These are phyloP conservation scores for Sophora flavescens DNA, from an alignment of 306 rosid species.

Conservation along the genomic window DNA sequence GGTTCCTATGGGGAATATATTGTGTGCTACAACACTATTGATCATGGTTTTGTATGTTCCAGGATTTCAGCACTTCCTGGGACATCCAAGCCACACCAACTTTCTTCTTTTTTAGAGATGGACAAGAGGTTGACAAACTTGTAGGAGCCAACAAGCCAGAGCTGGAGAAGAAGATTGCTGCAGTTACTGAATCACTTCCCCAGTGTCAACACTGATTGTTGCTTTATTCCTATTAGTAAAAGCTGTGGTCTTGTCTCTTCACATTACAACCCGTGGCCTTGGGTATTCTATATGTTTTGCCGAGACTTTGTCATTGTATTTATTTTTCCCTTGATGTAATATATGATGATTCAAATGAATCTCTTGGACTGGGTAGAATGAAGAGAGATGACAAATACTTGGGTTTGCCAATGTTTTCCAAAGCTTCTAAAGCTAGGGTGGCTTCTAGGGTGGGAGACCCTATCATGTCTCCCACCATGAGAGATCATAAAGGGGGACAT, in stretches of 20 bases:
- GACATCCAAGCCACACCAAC: conserved; percentile 95
- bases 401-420: not conserved
- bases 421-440: not conserved
- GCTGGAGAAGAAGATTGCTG: conserved; percentile 71
- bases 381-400: not conserved
- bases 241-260: conserved; percentile 13
- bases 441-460: too few species aligned
- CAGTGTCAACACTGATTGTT: conserved; percentile 34
- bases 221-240: conserved; percentile 23
- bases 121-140: conserved; percentile 82
- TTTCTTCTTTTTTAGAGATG: conserved; percentile 85
- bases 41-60: conserved; percentile 43
- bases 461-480: too few species aligned
- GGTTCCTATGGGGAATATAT: not conserved
- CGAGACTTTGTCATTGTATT: conserved; percentile 36
- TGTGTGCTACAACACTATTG: conserved; percentile 5
- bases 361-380: conserved; percentile 23
- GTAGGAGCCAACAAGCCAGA: conserved; percentile 94
- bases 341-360: conserved; percentile 3
- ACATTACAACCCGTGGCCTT: not conserved
- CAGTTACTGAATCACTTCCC: conserved; percentile 47
- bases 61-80: conserved; percentile 90
- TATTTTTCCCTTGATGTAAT: conserved; percentile 36
- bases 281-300: conserved; percentile 16
- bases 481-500: too few species aligned